Base-by-base conservation (phyloP, 2,329 filamentous ascomycete species). In the Zalaria obscura region DNA sequence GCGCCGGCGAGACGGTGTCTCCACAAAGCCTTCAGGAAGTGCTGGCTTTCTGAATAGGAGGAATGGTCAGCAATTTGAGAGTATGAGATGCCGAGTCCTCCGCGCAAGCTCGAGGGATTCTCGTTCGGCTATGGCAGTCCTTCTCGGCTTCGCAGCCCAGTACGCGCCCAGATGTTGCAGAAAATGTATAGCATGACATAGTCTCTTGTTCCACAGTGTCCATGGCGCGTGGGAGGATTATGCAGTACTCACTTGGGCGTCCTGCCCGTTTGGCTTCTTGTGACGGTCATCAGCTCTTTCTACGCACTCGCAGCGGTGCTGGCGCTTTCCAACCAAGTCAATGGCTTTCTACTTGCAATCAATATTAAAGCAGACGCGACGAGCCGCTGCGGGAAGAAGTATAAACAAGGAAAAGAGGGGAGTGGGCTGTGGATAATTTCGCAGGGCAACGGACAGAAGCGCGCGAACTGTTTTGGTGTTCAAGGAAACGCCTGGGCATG, bases 221-320 rank as follows among this genome's bases (percentile, higher is more conserved):
- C 7, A 32, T 7, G 7, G n/a, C 29, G n/a, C 29, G 3, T 32
- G 18, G 18, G 2, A 18, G 18, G 18, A 2, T 2, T 18, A 18
- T 18, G 18, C 18, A 18, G 29, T 27, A 42, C 62, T 53, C 53
- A 69, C 67, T 56, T 62, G 33, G 65, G 66, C 40, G 66, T 69
- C 52, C 64, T 67, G 46, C 67, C 67, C 29, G 65, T 64, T 56
- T 66, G 61, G 39, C 63, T 67, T 29, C 67, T 60, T 43, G 67
- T 70, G 43, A 67, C 56, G 34, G 41, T 41, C 46, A 47, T 47
- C 7, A 7, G 40, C 38, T 18, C 18, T 18, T 18, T 18, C 18
- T 18, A 18, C 18, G 18, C 18, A 18, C 18, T 18, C 18, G 18
- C 18, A 18, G 18, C 18, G 18, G 18, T 18, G 26, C 6, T 37